A percentile compares a stretch with the other conserved stretches of the same genome.
Conservation (phyloP, 2,329 filamentous ascomycete species). For the Paraphaeosphaeria minitans region DNA sequence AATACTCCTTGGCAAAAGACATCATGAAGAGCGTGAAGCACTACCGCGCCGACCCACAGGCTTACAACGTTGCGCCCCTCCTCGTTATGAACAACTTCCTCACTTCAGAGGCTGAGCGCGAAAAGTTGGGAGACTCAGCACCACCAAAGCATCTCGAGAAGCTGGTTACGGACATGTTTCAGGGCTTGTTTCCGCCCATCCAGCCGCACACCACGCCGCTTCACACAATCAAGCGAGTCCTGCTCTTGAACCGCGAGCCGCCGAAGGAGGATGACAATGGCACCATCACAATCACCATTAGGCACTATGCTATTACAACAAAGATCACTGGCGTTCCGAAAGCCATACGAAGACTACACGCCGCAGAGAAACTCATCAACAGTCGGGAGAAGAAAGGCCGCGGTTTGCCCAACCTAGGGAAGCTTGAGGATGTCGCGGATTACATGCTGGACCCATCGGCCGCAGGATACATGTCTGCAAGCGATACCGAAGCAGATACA, state of each 20-base stretch:
- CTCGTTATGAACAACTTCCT: conserved; percentile 99
- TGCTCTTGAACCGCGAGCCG: conserved; percentile 84
- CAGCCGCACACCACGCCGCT: conserved; percentile 89
- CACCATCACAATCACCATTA: conserved; percentile 81
- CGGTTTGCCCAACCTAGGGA: conserved; percentile 83
- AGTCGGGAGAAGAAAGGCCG: conserved; percentile 63
- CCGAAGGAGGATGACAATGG: conserved; percentile 40
- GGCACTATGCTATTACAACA: conserved; percentile 95
- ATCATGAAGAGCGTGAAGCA: conserved; percentile 82
- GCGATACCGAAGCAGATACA: conserved; percentile 89
- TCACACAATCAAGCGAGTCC: conserved; percentile 87
- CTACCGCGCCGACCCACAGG: conserved; percentile 76
- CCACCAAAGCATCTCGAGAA: conserved; percentile 95
- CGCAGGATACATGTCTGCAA: conserved; percentile 87
- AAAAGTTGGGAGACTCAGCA: conserved; percentile 55
- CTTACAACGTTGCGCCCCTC: conserved; percentile 83
- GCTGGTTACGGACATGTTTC: conserved; percentile 90
- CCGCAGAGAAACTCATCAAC: conserved; percentile 78
- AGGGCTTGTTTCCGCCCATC: conserved; percentile 94
- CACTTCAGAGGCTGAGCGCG: conserved; percentile 58
- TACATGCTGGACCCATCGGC: conserved; percentile 84
- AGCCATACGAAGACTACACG: conserved; percentile 80
- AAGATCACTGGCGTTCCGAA: conserved; percentile 84
- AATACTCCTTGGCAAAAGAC: conserved; percentile 92
- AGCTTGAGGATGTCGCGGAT: conserved; percentile 90